Conservation (phyloP, 352 stramenopile species). For the Phytophthora fragariaefolia region DNA sequence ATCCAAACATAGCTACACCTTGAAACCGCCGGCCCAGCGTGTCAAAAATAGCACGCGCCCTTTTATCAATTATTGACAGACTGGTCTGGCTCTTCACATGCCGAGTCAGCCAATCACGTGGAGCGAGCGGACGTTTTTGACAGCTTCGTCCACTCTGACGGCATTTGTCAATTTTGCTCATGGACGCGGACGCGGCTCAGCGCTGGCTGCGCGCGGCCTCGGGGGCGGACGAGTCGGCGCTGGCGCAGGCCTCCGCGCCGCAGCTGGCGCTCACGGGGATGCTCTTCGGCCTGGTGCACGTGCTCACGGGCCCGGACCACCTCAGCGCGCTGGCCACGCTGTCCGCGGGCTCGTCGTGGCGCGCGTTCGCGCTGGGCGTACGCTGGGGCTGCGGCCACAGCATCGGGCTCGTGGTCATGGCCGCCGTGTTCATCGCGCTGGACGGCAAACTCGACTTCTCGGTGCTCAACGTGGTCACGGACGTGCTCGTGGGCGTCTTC, state of each 20-base stretch:
- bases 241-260: constrained; percentile 45
- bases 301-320: constrained; percentile 85
- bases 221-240: constrained; percentile 32
- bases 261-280: constrained; percentile 60
- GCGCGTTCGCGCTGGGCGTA: constrained; percentile 82
- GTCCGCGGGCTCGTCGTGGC: constrained; percentile 70
- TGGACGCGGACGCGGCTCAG: constrained; percentile 24
- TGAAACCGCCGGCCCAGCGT: background rate
- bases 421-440: constrained; percentile 63
- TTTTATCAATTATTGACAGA: too few species aligned
- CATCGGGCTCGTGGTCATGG: constrained; percentile 83
- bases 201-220: constrained; percentile 46
- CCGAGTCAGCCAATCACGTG: too few species aligned
- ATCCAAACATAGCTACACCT: too few species aligned
- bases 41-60: constrained; percentile 5
- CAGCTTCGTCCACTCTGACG: too few species aligned
- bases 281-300: constrained; percentile 69
- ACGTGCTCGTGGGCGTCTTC: constrained; percentile 70
- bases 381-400: constrained; percentile 92
- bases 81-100: too few species aligned
- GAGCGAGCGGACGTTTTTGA: too few species aligned
- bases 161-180: background rate
- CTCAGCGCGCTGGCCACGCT: constrained; percentile 88
- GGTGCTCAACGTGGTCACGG: constrained; percentile 60
- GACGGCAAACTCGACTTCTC: constrained; percentile 65